Evolutionary conservation across 2,329 filamentous ascomycete genomes (phyloP).

Genomic region (Fusarium subtropicale): DNA sequence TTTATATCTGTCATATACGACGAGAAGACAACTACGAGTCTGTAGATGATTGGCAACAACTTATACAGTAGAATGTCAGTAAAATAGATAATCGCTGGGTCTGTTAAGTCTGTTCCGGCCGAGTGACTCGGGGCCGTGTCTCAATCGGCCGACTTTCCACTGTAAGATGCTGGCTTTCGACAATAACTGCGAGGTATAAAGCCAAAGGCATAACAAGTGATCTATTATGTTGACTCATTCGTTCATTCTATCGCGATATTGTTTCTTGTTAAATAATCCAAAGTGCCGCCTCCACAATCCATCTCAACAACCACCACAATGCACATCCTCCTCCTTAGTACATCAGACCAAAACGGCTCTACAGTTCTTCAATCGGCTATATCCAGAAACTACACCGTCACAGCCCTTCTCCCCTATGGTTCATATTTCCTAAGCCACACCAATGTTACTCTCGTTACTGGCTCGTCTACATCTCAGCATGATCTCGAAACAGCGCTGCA

Average conservation of each 20-base stretch:
- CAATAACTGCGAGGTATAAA: conserved; percentile 27
- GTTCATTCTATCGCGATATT: background rate
- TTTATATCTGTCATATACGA: background rate
- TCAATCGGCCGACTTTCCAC: conserved; percentile 42
- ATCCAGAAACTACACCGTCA: conserved; percentile 56
- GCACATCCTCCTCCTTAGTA: conserved; percentile 60
- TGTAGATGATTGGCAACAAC: background rate
- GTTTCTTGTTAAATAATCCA: background rate
- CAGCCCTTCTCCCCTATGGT: conserved; percentile 43
- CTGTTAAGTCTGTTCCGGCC: conserved; percentile 21
- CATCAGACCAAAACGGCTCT: conserved; percentile 60
- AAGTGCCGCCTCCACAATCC: background rate
- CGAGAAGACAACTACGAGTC: background rate
- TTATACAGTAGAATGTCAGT: background rate
- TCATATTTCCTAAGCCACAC: background rate
- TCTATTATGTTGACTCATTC: background rate
- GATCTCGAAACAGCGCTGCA: conserved; percentile 54
- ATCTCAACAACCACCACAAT: background rate
- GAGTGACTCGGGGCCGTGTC: conserved; percentile 32
- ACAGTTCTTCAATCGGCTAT: conserved; percentile 57
- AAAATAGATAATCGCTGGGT: background rate
- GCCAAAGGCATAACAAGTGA: background rate
- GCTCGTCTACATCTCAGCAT: conserved; percentile 11
- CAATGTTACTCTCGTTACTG: conserved; percentile 1
- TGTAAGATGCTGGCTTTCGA: background rate